These are phyloP conservation scores for Verticillium tricorpus DNA, from an alignment of 2,329 filamentous ascomycete species.

Conservation along the genomic window DNA sequence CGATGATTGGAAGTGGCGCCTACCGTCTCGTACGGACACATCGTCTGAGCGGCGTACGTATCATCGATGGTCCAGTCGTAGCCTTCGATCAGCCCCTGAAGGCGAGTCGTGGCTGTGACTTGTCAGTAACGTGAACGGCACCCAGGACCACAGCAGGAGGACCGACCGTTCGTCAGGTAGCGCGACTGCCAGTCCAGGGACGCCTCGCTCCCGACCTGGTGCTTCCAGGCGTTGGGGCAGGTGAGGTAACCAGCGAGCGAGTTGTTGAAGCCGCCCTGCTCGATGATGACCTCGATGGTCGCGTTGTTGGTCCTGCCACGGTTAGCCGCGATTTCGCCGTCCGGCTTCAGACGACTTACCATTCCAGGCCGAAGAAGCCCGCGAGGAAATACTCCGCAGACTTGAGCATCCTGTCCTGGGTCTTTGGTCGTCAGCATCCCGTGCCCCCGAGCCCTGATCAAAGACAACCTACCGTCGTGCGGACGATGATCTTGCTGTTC, in stretches of 20 bases:
- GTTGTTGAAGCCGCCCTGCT: conserved; percentile 61
- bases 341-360: conserved; percentile 28
- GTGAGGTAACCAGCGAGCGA: conserved; percentile 63
- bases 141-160: not conserved
- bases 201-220: conserved; percentile 48
- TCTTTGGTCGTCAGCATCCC: conserved; percentile 27
- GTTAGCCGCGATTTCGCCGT: not conserved
- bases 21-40: conserved; percentile 72
- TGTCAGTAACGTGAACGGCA: not conserved
- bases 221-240: conserved; percentile 57
- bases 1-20: conserved; percentile 1
- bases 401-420: conserved; percentile 73
- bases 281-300: conserved; percentile 69
- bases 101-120: conserved; percentile 50
- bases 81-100: conserved; percentile 49
- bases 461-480: conserved; percentile 54
- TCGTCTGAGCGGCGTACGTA: conserved; percentile 62
- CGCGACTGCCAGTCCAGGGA: conserved; percentile 54
- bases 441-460: not conserved
- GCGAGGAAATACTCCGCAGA: conserved; percentile 74
- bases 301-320: conserved; percentile 56
- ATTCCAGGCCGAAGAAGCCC: conserved; percentile 73
- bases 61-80: conserved; percentile 62
- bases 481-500: conserved; percentile 65
- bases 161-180: conserved; percentile 57